Conservation (phyloP, 106 monocot genomes). For the Dactylorhiza incarnata region DNA sequence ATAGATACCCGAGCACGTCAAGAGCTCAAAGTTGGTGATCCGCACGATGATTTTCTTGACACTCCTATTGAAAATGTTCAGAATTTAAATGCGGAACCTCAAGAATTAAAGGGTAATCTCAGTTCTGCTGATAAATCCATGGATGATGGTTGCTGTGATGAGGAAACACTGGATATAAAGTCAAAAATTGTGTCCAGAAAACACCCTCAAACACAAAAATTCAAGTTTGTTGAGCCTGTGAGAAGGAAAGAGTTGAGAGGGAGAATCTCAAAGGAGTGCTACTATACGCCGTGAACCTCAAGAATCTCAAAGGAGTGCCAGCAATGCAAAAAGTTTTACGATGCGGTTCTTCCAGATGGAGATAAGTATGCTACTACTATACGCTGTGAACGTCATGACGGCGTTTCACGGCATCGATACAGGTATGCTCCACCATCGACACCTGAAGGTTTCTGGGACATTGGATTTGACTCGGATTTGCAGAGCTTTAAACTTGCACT, state of each 20-base stretch:
- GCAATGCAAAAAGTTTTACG: slow-evolving; percentile 95
- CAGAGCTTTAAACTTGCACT: slow-evolving; percentile 8
- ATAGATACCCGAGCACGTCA: slow-evolving; percentile 52
- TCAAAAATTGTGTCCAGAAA: slow-evolving; percentile 10
- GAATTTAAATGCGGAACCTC: slow-evolving; percentile 25
- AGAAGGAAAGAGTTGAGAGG: slow-evolving; percentile 74
- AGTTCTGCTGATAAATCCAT: slow-evolving; percentile 31
- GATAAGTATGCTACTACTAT: slow-evolving; percentile 9
- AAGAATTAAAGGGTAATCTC: slow-evolving; percentile 23
- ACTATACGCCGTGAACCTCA: too few relatives aligned
- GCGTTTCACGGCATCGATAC: slow-evolving; percentile 88
- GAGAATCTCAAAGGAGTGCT: slow-evolving; percentile 87
- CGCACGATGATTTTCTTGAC: slow-evolving; percentile 88
- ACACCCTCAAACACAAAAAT: slow-evolving; percentile 24
- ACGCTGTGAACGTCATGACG: slow-evolving; percentile 87
- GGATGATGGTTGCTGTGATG: slow-evolving; percentile 48
- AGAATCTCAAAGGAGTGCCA: too few relatives aligned
- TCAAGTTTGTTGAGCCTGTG: slow-evolving; percentile 78
- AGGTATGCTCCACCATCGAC: slow-evolving; percentile 84
- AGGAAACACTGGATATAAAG: slow-evolving; percentile 54
- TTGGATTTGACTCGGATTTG: slow-evolving; percentile 90
- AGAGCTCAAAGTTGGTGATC: slow-evolving; percentile 42
- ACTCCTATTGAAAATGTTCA: slow-evolving; percentile 56
- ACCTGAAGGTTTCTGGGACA: slow-evolving; percentile 99
- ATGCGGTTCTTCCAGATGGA: slow-evolving; percentile 67